Conservation (phyloP, 352 stramenopile genomes). For the Globisporangium lucens region DNA sequence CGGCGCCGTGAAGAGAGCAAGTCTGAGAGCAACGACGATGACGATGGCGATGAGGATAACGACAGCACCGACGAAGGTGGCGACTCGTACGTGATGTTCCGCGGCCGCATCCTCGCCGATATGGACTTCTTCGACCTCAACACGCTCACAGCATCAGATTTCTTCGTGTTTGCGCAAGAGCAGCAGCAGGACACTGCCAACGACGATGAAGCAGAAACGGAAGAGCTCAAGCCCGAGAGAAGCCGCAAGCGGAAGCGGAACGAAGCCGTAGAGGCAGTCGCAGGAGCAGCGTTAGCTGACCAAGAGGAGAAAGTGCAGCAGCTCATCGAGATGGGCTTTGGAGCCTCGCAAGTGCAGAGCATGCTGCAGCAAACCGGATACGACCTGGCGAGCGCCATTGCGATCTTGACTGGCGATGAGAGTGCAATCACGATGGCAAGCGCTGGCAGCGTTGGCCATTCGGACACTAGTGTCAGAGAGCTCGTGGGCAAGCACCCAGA, state of each 20-base stretch:
- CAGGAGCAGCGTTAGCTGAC: constrained; percentile 4
- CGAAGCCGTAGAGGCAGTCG: constrained; percentile 12
- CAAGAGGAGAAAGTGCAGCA: constrained; percentile 19
- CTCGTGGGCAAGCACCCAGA: constrained; percentile 16
- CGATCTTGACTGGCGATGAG: constrained; percentile 39
- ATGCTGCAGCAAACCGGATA: constrained; percentile 28
- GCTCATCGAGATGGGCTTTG: constrained; percentile 70
- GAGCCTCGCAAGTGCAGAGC: constrained; percentile 18
- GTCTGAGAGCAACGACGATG: constrained; percentile 11
- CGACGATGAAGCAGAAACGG: background rate
- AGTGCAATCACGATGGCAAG: constrained; percentile 12
- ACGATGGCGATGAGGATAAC: background rate
- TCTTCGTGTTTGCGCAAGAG: constrained; percentile 66
- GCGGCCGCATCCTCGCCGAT: constrained; percentile 56
- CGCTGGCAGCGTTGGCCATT: background rate
- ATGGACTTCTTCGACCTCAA: constrained; percentile 58
- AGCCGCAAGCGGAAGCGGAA: constrained; percentile 14
- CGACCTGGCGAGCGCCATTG: constrained; percentile 38
- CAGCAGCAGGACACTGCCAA: constrained; percentile 1
- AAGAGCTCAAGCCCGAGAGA: constrained; percentile 9
- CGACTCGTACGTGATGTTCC: constrained; percentile 45
- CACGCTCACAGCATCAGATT: constrained; percentile 40
- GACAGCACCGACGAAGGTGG: constrained; percentile 16
- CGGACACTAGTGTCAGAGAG: background rate
- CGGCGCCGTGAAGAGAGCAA: constrained; percentile 10